phyloP scores from a whole-genome alignment of 176 grass and related monocot species.

The Triticum aestivum region DNA sequence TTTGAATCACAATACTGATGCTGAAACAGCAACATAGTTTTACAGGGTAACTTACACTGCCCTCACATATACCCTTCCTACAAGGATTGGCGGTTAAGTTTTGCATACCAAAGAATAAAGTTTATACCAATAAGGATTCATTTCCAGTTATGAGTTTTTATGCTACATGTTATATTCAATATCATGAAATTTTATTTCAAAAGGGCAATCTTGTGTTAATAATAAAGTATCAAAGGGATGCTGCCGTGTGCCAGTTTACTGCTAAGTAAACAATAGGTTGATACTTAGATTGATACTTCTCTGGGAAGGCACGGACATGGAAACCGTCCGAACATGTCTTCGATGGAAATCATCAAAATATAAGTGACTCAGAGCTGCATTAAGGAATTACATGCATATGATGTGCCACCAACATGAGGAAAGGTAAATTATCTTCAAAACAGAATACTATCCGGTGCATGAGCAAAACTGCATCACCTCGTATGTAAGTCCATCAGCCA shows the following conservation, averaged over 20 bases:
- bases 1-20: background rate
- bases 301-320: background rate
- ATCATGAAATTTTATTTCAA: background rate
- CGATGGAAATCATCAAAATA: background rate
- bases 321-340: background rate
- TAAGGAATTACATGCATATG: background rate
- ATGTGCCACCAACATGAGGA: background rate
- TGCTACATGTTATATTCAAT: background rate
- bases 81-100: background rate
- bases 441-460: background rate
- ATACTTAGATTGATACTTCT: slow-evolving; percentile 4
- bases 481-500: slow-evolving; percentile 84
- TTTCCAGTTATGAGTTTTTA: background rate
- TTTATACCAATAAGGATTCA: background rate
- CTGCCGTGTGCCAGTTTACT: background rate
- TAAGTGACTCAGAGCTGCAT: background rate
- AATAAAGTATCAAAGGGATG: background rate
- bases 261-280: background rate
- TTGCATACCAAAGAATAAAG: background rate
- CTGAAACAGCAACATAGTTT: slow-evolving; percentile 11
- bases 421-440: background rate
- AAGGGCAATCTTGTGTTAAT: background rate
- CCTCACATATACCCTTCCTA: background rate
- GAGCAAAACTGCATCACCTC: slow-evolving; percentile 52
- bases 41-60: background rate